Evolutionary conservation across 208 protist species (phyloP), one percentile per base, ranked within the genome.

Genomic region (Wallacemonas rigidus): DNA sequence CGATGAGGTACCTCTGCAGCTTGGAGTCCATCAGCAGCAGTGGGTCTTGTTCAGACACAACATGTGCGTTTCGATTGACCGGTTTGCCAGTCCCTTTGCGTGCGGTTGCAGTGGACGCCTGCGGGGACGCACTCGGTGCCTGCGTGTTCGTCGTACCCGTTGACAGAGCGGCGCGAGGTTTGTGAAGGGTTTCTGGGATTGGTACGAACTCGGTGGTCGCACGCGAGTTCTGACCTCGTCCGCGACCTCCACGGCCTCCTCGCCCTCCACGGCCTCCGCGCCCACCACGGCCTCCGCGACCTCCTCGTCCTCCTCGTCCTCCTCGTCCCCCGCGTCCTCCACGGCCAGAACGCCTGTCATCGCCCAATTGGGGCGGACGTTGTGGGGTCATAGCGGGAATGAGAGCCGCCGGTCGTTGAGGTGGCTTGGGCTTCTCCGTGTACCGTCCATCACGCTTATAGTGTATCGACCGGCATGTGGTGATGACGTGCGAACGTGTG

Each of bases 381-480:
- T 80, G 77, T 43, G 90, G 90, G 1, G 82, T 89, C 55, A 92
- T 47, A 50, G 79, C 76, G 3, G 87, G 83, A 55, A 95, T 85
- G 41, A 88, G 60, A 9, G 85, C 77, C 11, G 85, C 67, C 6
- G 86, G 90, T 41, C 61, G 75, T 17, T 72, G 58, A 14, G 90
- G 87, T 9, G 80, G 67, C 35, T 71, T 77, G 11, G 85, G 81
- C 65, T 74, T 81, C 76, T 95, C 90, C 36, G 83, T 89, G 71
- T 92, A 88, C 35, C 54, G 71, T 9, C 60, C 64, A 2, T 78
- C 83, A 3, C 83, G 69, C 54, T 86, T 83, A 79, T 92, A 95
- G 65, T 95, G 90, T 36, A 95, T 41, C 64, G 74, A 89, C n/a
- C 39, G 47, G 74, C 90, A 95, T 50, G 85, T 92, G 8, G 86